phyloP scores from a whole-genome alignment of 345 rosid species.

The Conringia planisiliqua region DNA sequence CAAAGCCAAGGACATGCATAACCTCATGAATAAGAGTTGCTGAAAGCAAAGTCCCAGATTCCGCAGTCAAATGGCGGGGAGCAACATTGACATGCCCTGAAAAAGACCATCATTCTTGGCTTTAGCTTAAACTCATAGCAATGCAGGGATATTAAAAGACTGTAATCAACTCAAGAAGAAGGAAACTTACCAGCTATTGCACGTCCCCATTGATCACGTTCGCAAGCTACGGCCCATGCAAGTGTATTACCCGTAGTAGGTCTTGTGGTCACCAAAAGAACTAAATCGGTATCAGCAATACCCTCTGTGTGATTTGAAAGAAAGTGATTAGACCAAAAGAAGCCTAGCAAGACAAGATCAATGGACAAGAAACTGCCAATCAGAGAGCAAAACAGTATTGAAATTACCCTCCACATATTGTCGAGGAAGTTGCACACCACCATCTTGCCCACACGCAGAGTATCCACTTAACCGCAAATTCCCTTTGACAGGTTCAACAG shows the following conservation, averaged over 20 bases:
- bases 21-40: conserved; percentile 99
- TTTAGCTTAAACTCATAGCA: conserved; percentile 14
- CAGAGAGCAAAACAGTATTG: conserved; percentile 10
- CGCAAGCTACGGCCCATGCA: conserved; percentile 99
- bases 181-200: conserved; percentile 81
- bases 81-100: conserved; percentile 98
- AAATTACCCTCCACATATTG: conserved; percentile 86
- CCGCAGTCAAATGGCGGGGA: conserved; percentile 98
- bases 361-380: neutral
- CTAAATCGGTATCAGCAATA: conserved; percentile 86
- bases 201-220: conserved; percentile 99
- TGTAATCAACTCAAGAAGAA: neutral
- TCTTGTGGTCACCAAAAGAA: conserved; percentile 94
- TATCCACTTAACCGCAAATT: conserved; percentile 95
- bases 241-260: conserved; percentile 99
- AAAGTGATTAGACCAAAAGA: neutral
- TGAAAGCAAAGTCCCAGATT: conserved; percentile 93
- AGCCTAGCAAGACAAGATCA: neutral
- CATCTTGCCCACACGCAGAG: conserved; percentile 99
- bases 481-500: conserved; percentile 98
- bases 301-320: conserved; percentile 53
- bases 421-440: conserved; percentile 97
- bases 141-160: neutral
- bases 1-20: conserved; percentile 99
- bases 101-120: conserved; percentile 11